Percentiles rank a stretch among this genome's conserved stretches.
Conservation (phyloP, 768 basidiomycete genomes). For the Tulasnella sp. region DNA sequence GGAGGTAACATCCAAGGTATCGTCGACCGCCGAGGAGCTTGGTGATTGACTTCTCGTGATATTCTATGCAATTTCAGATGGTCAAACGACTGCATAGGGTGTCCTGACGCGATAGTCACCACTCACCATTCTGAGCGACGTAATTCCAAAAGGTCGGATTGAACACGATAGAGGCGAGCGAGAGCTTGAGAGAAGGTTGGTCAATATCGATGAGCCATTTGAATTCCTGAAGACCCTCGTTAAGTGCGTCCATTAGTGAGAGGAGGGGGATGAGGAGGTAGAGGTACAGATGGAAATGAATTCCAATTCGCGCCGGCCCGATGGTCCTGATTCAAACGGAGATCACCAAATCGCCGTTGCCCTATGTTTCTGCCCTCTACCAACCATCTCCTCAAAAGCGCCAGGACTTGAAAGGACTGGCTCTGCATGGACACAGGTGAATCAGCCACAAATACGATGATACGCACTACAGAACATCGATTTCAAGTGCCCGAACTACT, state of each 20-base stretch:
- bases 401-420: no score
- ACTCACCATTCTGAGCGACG: slow-evolving; percentile 79
- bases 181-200: slow-evolving; percentile 54
- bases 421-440: no score
- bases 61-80: slow-evolving; percentile 36
- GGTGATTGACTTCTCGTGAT: slow-evolving; percentile 80
- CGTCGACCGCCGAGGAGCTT: slow-evolving; percentile 68
- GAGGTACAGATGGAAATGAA: background rate
- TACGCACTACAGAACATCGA: no score
- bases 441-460: no score
- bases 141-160: slow-evolving; percentile 97
- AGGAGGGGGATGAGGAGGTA: background rate
- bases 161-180: slow-evolving; percentile 65
- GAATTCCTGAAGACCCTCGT: background rate
- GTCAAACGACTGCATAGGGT: no score
- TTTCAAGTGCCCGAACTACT: slow-evolving; percentile 8
- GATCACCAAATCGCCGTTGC: no score
- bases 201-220: slow-evolving; percentile 42
- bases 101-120: background rate
- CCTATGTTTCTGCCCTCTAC: no score
- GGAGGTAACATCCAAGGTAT: slow-evolving; percentile 71
- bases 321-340: no score
- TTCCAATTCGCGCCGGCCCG: no score
- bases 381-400: no score
- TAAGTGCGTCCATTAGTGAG: background rate